Evolutionary conservation across 495 filamentous ascomycete genomes (phyloP).

Genomic region (Podospora appendiculata): DNA sequence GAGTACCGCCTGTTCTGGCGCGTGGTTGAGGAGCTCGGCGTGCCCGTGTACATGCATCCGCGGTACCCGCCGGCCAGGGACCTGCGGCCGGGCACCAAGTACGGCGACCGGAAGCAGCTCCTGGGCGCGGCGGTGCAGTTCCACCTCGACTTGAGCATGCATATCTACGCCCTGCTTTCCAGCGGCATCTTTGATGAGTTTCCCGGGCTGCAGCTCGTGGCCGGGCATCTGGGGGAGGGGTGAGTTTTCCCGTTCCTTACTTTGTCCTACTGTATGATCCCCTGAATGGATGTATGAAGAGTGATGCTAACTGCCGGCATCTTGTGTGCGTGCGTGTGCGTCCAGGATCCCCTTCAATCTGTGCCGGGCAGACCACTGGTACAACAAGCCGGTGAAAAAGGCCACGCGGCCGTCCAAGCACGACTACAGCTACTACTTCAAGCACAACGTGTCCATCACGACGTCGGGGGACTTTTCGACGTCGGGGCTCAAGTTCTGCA

Average conservation of each 20-base stretch:
- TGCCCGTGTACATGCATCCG: slow-evolving; percentile 58
- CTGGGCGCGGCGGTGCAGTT: slow-evolving; percentile 29
- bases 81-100: slow-evolving; percentile 11
- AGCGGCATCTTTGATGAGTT: slow-evolving; percentile 43
- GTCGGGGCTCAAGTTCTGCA: slow-evolving; percentile 41
- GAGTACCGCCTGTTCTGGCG: slow-evolving; percentile 53
- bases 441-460: slow-evolving; percentile 54
- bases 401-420: slow-evolving; percentile 46
- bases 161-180: slow-evolving; percentile 27
- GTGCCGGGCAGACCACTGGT: slow-evolving; percentile 57
- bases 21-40: slow-evolving; percentile 48
- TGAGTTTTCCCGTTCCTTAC: slow-evolving; percentile 10
- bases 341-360: slow-evolving; percentile 56
- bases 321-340: neutral
- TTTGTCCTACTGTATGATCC: too few species aligned
- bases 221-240: slow-evolving; percentile 56
- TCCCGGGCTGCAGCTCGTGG: slow-evolving; percentile 49
- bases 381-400: slow-evolving; percentile 41
- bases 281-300: neutral
- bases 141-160: slow-evolving; percentile 30
- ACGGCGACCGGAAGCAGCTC: slow-evolving; percentile 21
- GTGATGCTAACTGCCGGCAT: neutral
- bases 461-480: slow-evolving; percentile 56
- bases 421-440: slow-evolving; percentile 56
- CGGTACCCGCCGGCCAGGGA: slow-evolving; percentile 28